Percentiles rank a stretch among this genome's conserved stretches.
Evolutionary conservation across 23 red algal genomes (phyloP).

Genomic region (Agarophyton chilense): DNA sequence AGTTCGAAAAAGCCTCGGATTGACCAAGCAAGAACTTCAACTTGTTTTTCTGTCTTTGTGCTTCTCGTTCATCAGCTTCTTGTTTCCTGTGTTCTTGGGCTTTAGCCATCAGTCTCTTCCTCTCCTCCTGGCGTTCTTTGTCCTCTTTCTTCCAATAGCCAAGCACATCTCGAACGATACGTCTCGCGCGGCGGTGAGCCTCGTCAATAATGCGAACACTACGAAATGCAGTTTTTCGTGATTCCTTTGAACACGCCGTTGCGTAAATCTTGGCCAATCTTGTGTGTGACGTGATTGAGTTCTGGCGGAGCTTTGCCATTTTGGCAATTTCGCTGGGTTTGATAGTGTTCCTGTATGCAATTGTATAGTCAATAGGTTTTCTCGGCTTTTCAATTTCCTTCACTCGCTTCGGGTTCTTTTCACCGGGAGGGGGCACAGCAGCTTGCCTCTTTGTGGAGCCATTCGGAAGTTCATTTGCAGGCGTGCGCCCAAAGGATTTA

Average conservation of each 20-base stretch:
- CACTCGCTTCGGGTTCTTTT: conserved; percentile 29
- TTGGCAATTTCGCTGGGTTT: conserved; percentile 75
- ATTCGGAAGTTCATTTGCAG: conserved; percentile 4
- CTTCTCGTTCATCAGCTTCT: conserved; percentile 84
- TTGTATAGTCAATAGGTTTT: conserved; percentile 45
- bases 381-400: conserved; percentile 63
- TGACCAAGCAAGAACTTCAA: conserved; percentile 88
- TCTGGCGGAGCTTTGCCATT: conserved; percentile 38
- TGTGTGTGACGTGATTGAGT: conserved; percentile 47
- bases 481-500: conserved; percentile 10
- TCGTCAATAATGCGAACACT: conserved; percentile 77
- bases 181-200: conserved; percentile 59
- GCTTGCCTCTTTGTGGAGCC: conserved; percentile 54
- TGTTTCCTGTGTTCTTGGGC: conserved; percentile 66
- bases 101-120: conserved; percentile 59
- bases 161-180: conserved; percentile 76
- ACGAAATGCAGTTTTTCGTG: conserved; percentile 65
- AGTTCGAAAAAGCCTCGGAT: conserved; percentile 84
- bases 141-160: conserved; percentile 84
- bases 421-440: neutral
- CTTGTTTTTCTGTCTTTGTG: conserved; percentile 89
- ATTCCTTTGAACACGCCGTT: conserved; percentile 69
- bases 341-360: conserved; percentile 50
- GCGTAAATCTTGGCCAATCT: conserved; percentile 46
- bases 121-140: conserved; percentile 80